These are phyloP conservation scores for Pouteria campechiana DNA, from an alignment of 179 eudicot species.

Conservation along the genomic window DNA sequence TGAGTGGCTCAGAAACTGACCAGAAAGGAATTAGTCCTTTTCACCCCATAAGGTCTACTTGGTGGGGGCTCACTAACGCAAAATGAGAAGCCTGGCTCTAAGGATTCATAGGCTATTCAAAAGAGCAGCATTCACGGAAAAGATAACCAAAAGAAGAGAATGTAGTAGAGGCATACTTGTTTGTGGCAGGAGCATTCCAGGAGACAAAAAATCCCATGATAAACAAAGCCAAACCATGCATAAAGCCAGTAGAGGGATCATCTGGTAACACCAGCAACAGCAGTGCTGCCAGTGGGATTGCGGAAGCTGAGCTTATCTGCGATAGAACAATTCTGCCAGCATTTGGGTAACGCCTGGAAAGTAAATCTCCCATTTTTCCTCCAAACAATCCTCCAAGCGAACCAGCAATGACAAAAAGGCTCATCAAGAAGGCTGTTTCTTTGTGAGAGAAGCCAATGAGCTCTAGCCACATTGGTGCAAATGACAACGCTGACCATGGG, in stretches of 20 bases:
- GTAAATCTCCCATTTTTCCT: constrained; percentile 32
- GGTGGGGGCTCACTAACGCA: no score
- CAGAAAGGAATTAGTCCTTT: no score
- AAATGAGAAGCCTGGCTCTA: no score
- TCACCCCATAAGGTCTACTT: no score
- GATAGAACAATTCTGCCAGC: constrained; percentile 30
- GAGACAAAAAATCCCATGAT: constrained; percentile 25
- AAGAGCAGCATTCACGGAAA: no score
- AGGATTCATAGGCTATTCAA: no score
- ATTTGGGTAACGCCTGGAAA: constrained; percentile 22
- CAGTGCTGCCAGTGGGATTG: constrained; percentile 27
- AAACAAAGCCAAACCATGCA: constrained; percentile 23
- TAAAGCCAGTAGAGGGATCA: constrained; percentile 14
- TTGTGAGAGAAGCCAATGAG: constrained; percentile 30
- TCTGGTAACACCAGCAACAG: constrained; percentile 23
- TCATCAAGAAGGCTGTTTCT: constrained; percentile 21
- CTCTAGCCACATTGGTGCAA: constrained; percentile 42
- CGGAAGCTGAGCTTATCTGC: constrained; percentile 36
- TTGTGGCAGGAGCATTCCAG: constrained; percentile 33
- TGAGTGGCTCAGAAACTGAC: no score
- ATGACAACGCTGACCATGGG: constrained; percentile 38
- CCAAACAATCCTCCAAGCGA: constrained; percentile 41
- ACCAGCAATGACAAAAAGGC: constrained; percentile 17
- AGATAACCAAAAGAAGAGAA: no score
- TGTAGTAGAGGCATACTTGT: constrained; percentile 27